phyloP scores from a whole-genome alignment of 805 yeast species.

The Brettanomyces sp. region DNA sequence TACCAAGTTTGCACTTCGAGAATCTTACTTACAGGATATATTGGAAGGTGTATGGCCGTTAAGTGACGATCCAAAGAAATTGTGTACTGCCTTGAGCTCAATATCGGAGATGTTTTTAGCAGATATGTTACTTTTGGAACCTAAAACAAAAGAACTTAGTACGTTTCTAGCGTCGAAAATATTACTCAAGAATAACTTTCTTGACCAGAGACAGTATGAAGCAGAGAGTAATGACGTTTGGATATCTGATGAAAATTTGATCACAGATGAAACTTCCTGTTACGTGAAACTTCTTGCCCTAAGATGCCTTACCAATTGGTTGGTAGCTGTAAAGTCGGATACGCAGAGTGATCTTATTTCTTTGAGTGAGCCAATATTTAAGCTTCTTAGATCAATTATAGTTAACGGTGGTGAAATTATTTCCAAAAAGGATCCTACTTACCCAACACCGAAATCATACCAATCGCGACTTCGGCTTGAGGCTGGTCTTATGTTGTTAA shows the following conservation, averaged over 20 bases:
- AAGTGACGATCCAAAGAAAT: constrained; percentile 24
- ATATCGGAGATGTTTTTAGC: constrained; percentile 49
- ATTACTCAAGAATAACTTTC: constrained; percentile 40
- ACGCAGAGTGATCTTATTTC: constrained; percentile 30
- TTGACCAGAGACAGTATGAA: constrained; percentile 19
- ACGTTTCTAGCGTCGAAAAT: constrained; percentile 51
- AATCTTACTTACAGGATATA: constrained; percentile 29
- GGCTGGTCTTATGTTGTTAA: constrained; percentile 59
- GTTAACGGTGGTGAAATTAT: constrained; percentile 75
- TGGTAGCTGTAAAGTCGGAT: constrained; percentile 28
- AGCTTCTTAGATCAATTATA: constrained; percentile 55
- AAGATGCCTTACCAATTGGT: constrained; percentile 49
- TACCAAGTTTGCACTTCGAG: constrained; percentile 28
- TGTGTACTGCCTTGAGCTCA: constrained; percentile 50
- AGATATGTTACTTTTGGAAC: constrained; percentile 37
- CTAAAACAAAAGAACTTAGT: constrained; percentile 49
- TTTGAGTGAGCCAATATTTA: constrained; percentile 55
- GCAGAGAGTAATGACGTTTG: constrained; percentile 27
- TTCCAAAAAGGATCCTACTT: constrained; percentile 29
- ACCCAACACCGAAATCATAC: constrained; percentile 54
- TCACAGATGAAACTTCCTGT: constrained; percentile 9
- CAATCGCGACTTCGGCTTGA: constrained; percentile 54
- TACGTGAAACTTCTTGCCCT: constrained; percentile 31
- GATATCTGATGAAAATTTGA: constrained; percentile 16
- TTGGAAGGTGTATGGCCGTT: constrained; percentile 42